Conservation (phyloP, 768 basidiomycete genomes). For the Tylopilus cervinicoccineus region DNA sequence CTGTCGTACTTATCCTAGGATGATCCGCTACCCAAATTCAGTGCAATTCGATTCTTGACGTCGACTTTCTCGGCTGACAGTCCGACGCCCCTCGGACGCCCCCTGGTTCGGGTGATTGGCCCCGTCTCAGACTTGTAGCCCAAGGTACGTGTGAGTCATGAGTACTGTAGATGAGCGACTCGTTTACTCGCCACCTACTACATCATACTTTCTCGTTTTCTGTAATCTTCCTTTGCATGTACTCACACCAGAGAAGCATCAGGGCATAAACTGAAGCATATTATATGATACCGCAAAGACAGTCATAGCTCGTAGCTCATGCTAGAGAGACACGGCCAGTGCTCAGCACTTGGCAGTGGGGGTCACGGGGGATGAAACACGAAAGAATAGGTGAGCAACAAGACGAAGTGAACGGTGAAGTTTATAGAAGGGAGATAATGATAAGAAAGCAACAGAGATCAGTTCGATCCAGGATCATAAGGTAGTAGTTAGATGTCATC, state of each 20-base stretch:
- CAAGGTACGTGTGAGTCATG: too few relatives aligned
- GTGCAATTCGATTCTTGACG: too few relatives aligned
- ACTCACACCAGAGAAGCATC: neutral
- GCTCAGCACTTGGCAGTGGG: neutral
- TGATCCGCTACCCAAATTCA: too few relatives aligned
- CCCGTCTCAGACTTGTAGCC: too few relatives aligned
- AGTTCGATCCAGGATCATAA: constrained; percentile 11
- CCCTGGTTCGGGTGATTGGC: too few relatives aligned
- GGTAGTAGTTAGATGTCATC: constrained; percentile 20
- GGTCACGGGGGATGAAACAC: neutral
- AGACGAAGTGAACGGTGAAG: constrained; percentile 4
- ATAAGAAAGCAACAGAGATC: constrained; percentile 20
- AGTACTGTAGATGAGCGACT: too few relatives aligned
- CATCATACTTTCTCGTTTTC: too few relatives aligned
- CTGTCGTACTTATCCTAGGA: too few relatives aligned
- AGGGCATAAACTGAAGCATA: constrained; percentile 23
- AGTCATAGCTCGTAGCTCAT: constrained; percentile 1
- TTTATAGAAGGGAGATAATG: constrained; percentile 20
- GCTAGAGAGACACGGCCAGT: neutral
- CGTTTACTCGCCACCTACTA: too few relatives aligned
- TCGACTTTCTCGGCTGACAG: too few relatives aligned
- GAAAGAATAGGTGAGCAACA: neutral
- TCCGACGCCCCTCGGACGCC: too few relatives aligned
- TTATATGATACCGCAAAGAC: constrained; percentile 6
- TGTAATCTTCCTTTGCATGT: neutral